Conservation (phyloP, 352 stramenopile genomes). For the Globisporangium mamillatum region DNA sequence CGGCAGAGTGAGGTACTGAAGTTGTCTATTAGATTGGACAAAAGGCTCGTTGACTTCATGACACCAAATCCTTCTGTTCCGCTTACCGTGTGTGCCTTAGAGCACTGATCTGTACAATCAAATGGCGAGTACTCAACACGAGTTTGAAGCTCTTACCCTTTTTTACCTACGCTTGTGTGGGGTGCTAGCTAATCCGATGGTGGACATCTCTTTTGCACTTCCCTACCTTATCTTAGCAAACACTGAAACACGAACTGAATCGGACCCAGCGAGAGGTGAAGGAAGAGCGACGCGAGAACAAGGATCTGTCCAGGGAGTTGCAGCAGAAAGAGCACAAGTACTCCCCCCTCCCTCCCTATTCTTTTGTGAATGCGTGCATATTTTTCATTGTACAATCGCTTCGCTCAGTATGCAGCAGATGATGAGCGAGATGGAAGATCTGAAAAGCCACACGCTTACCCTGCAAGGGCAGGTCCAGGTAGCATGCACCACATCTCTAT, state of each 20-base stretch:
- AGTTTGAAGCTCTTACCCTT: background rate
- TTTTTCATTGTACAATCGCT: background rate
- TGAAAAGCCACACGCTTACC: conserved; percentile 35
- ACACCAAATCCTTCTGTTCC: background rate
- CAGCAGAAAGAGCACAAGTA: conserved; percentile 35
- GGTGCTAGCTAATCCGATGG: background rate
- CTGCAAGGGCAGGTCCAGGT: conserved; percentile 54
- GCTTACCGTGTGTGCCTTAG: conserved; percentile 15
- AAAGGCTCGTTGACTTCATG: background rate
- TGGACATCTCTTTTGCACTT: no score
- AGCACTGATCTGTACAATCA: conserved; percentile 25
- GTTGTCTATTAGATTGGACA: background rate
- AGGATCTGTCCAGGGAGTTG: conserved; percentile 26
- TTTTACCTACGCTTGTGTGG: background rate
- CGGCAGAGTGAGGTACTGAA: conserved; percentile 26
- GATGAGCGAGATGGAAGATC: conserved; percentile 32
- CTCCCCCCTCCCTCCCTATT: no score
- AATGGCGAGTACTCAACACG: conserved; percentile 15
- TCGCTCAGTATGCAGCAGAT: conserved; percentile 25
- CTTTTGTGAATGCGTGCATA: no score
- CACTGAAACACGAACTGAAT: conserved; percentile 27
- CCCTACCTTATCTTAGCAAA: conserved; percentile 18
- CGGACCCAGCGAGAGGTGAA: conserved; percentile 34
- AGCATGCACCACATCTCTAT: background rate
- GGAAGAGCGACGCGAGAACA: conserved; percentile 31